Base-by-base conservation (phyloP, 495 filamentous ascomycete species). In the Neurospora sp. region DNA sequence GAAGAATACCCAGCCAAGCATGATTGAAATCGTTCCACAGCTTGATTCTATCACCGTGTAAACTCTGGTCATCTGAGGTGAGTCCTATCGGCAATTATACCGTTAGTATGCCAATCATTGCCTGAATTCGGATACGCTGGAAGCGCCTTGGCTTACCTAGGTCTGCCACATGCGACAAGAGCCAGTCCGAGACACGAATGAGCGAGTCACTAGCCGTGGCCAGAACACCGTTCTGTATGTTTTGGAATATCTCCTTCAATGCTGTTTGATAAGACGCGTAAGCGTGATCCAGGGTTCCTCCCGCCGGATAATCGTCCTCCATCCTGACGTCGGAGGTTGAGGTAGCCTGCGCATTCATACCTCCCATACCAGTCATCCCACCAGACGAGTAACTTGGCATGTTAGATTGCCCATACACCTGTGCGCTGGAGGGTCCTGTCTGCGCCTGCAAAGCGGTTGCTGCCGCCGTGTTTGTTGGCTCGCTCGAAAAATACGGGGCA, bases 21-120 rank as follows among this genome's bases (percentile, higher is more conserved):
- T 91, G 88, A 80, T 99, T 98, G 85, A 98, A 97, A 76, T 98
- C 92, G 77, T 91, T 91, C 96, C 96, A 99, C 39, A 98, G 85
- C 79, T 90, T 88, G 75, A 96, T 86, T 69, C 93, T 88, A 73
- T 94, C 90, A 40, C 84, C 80, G 76, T 95, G 88, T 40, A 92
- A 83, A 66, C 85, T 82, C 73, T 91, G 88, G 76, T 97, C 91
- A 83, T 99, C 96, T 73, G 81, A 83, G 70, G 82, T 84, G 71
- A 87, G 83, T 39, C 83, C 83, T 84, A 78, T 72, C 44, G 74
- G 72, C 41, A 46, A 44, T 72, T 74, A 69, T 71, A 31, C 3
- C 14, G 54, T 66, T 66, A 66, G 54, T 35, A 35, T 37, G 31
- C 27, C 27, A 40, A 74, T 72, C 70, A 75, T 75, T 79, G 74